Evolutionary conservation across 768 basidiomycete genomes (phyloP).

Genomic region (Lactarius vividus): DNA sequence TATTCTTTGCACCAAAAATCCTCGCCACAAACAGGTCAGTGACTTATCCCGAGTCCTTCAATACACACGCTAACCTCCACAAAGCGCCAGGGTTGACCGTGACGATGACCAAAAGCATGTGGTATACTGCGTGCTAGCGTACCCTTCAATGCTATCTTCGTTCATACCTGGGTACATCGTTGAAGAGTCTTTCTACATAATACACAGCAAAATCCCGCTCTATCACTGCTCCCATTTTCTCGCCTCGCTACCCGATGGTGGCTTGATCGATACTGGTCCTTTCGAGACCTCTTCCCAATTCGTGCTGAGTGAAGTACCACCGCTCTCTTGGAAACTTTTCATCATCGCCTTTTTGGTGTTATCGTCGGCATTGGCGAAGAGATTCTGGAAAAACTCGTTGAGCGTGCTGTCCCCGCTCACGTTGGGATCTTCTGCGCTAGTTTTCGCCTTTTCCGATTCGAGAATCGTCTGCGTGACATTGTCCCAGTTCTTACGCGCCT

Average conservation of each 20-base stretch:
- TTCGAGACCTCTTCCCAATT: conserved; percentile 91
- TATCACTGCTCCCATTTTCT: conserved; percentile 58
- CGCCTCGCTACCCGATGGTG: conserved; percentile 82
- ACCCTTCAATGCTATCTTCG: not conserved
- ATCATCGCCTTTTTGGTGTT: conserved; percentile 94
- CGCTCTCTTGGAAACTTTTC: conserved; percentile 95
- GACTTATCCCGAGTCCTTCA: conserved; percentile 26
- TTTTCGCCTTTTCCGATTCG: conserved; percentile 63
- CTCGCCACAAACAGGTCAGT: conserved; percentile 93
- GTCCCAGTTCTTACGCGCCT: conserved; percentile 85
- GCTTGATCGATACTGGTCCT: conserved; percentile 67
- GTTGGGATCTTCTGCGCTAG: conserved; percentile 78
- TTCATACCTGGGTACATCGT: not conserved
- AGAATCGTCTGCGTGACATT: conserved; percentile 69
- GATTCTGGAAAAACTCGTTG: conserved; percentile 87
- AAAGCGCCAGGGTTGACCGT: conserved; percentile 62
- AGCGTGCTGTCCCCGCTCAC: conserved; percentile 84
- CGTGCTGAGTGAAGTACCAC: conserved; percentile 92
- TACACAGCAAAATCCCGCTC: conserved; percentile 15
- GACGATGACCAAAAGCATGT: not conserved
- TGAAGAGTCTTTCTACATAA: not conserved
- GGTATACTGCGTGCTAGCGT: not conserved
- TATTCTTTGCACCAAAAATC: conserved; percentile 89
- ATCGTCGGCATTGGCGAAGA: conserved; percentile 87
- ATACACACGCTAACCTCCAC: conserved; percentile 25